Base-by-base conservation (phyloP, 2,329 filamentous ascomycete species). In the Aspergillus sp. region DNA sequence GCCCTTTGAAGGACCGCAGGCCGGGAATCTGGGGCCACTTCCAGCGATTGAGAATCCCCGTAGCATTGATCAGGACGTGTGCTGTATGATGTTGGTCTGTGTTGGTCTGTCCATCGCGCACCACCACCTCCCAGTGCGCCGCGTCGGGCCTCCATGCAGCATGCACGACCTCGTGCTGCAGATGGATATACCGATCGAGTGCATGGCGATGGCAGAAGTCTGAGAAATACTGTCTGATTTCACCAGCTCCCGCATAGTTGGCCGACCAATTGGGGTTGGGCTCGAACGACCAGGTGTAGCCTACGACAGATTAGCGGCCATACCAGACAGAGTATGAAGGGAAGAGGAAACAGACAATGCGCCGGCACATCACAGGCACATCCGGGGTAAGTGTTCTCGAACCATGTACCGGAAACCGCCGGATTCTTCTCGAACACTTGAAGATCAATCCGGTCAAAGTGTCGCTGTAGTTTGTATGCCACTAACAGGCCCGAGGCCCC, bases 381-480 rank as follows among this genome's bases (percentile, higher is more conserved):
- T 2, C 56, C 56, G 0, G 56, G 56, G 32, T 58, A 58, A 3
- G 46, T 48, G 40, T 56, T 56, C 8, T 53, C 51, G 6, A 56
- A 45, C 52, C 53, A 56, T 7, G 53, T 56, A n/a, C 52, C 54
- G 27, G 58, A 51, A 8, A 57, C 42, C 19, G 56, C 55, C 8
- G 43, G 65, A 60, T 49, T 67, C 65, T 45, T 48, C 52, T 75
- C 72, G 45, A 72, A 74, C 8, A 32, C 8, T 32, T 19, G 19
- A 19, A 19, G 1, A 44, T 75, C 69, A 1, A 63, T 58, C 41
- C 68, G 59, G 4, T 66, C 63, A 29, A 70, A 48, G 10, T 64
- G 59, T 47, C 70, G 61, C 45, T 69, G 62, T 42, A 72, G 52
- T 49, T 70, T 70, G 50, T 71, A 63, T 2, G 69, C 68, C 26